Percentiles rank a stretch among this genome's conserved stretches.
Conservation (phyloP, 306 rosid genomes). For the Parietaria judaica region DNA sequence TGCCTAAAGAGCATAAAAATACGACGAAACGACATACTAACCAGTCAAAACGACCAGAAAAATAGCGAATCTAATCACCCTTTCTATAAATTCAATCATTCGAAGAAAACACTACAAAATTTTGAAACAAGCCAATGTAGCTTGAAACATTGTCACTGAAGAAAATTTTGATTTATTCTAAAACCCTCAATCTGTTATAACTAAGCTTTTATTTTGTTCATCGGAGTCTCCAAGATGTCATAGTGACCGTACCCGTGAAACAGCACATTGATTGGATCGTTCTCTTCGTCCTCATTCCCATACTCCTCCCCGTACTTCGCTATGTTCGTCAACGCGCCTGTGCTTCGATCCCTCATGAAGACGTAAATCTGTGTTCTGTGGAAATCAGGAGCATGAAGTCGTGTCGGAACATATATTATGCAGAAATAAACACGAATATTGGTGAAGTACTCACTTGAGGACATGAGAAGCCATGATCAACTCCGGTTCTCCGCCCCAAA, state of each 20-base stretch:
- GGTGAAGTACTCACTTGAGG: constrained; percentile 51
- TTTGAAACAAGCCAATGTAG: constrained; percentile 8
- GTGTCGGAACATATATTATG: constrained; percentile 5
- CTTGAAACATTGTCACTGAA: constrained; percentile 27
- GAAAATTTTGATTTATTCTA: constrained; percentile 19
- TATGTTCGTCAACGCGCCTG: constrained; percentile 55
- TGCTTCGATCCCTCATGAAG: constrained; percentile 58
- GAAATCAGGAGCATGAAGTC: neutral
- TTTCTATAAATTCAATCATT: neutral
- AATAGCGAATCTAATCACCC: neutral
- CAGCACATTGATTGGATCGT: constrained; percentile 58
- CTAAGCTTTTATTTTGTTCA: constrained; percentile 28
- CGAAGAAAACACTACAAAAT: constrained; percentile 12
- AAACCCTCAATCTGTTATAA: constrained; percentile 25
- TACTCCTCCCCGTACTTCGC: constrained; percentile 83
- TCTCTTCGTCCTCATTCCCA: constrained; percentile 33
- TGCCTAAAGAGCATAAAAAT: too few species aligned
- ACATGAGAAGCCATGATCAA: constrained; percentile 92
- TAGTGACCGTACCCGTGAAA: constrained; percentile 96
- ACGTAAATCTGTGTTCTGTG: constrained; percentile 72
- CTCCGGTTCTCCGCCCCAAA: constrained; percentile 98
- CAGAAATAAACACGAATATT: neutral
- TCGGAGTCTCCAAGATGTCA: constrained; percentile 55
- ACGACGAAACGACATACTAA: neutral
- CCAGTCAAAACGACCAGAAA: neutral